Evolutionary conservation across 2,329 filamentous ascomycete genomes (phyloP).

Genomic region (Venturia oleaginea): DNA sequence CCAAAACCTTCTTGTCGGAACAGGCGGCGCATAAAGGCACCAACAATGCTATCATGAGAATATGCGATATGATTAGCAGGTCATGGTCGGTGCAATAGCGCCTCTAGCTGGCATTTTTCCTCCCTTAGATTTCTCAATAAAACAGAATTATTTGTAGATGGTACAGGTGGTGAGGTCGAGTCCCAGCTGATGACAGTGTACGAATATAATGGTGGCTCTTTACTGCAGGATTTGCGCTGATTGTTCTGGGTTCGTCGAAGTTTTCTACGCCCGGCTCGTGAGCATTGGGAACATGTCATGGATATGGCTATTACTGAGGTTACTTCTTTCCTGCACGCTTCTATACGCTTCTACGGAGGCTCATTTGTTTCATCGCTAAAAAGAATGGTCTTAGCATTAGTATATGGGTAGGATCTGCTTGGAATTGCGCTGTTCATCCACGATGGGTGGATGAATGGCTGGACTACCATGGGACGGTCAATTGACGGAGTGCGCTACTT

Average conservation of each 20-base stretch:
- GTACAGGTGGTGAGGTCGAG: not conserved
- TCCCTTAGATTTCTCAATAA: not conserved
- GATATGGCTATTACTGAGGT: not conserved
- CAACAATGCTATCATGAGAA: conserved; percentile 39
- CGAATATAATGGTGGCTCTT: not conserved
- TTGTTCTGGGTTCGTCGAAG: not conserved
- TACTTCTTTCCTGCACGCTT: not conserved
- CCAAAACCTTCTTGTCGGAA: conserved; percentile 39
- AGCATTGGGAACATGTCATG: not conserved
- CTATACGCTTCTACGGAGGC: not conserved
- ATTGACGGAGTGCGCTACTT: not conserved
- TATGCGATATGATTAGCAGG: conserved; percentile 41
- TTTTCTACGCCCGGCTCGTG: not conserved
- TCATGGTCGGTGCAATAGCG: conserved; percentile 25
- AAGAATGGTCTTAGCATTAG: not conserved
- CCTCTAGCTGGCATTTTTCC: not conserved
- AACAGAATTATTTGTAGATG: not conserved
- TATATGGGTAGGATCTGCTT: not conserved
- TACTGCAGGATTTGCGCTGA: not conserved
- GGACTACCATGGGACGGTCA: not conserved
- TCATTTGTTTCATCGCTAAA: not conserved
- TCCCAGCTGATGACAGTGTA: not conserved
- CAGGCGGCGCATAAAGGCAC: conserved; percentile 35
- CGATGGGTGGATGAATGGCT: not conserved
- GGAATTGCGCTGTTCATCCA: not conserved